phyloP scores from a whole-genome alignment of 2,329 filamentous ascomycete species.

The Taxawa tesnikishii region DNA sequence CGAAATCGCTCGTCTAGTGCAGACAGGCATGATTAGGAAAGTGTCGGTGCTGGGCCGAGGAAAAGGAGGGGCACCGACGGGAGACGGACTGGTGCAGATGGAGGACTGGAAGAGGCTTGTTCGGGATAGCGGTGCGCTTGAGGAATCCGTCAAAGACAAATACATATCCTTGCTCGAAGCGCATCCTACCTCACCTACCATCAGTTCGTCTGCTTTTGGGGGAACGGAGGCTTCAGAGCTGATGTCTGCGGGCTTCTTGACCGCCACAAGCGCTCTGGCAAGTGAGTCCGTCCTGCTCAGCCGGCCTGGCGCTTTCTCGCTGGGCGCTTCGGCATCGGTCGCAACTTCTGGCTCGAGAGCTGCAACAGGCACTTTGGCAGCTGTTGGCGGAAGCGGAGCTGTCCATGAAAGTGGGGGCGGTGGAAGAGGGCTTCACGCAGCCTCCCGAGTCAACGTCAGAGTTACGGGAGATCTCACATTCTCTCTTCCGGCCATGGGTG shows the following conservation, averaged over 20 bases:
- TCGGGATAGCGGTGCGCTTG: constrained; percentile 10
- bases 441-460: constrained; percentile 1
- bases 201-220: constrained; percentile 29
- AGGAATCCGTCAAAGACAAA: constrained; percentile 31
- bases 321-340: constrained; percentile 39
- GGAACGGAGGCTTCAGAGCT: constrained; percentile 43
- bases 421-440: constrained; percentile 17
- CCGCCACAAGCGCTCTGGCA: constrained; percentile 34
- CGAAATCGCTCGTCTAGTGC: constrained; percentile 50
- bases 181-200: constrained; percentile 35
- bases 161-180: constrained; percentile 41
- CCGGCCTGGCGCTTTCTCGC: constrained; percentile 24
- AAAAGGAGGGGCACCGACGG: constrained; percentile 42
- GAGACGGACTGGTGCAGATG: constrained; percentile 52
- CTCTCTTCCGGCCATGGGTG: constrained; percentile 54
- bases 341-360: constrained; percentile 49
- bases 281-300: constrained; percentile 26
- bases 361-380: constrained; percentile 55
- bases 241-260: constrained; percentile 53
- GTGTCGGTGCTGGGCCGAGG: constrained; percentile 51
- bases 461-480: constrained; percentile 32
- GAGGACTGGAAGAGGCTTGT: constrained; percentile 39
- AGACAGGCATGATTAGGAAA: constrained; percentile 45
- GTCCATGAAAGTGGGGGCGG: constrained; percentile 53
- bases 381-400: constrained; percentile 56